These are phyloP conservation scores for Tilletia walkeri DNA, from an alignment of 1,284 basidiomycete species.

Conservation along the genomic window DNA sequence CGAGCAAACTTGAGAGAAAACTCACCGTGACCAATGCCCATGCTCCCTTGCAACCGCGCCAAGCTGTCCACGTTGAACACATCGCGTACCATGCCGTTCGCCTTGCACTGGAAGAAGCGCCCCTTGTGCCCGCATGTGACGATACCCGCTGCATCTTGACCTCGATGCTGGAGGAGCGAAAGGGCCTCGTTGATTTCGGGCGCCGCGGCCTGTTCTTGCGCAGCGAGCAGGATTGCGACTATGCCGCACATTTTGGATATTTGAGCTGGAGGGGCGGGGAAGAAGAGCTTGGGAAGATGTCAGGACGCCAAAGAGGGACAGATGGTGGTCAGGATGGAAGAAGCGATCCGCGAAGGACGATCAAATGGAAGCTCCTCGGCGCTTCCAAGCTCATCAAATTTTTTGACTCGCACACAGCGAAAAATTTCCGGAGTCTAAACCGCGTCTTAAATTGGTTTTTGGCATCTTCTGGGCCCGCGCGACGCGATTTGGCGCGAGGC, in stretches of 20 bases:
- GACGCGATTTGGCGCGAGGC: too few species aligned
- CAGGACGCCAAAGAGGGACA: too few species aligned
- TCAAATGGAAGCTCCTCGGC: too few species aligned
- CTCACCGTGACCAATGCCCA: slow-evolving; percentile 97
- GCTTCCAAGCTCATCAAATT: too few species aligned
- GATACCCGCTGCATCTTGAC: slow-evolving; percentile 97
- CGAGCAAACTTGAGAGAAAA: slow-evolving; percentile 55
- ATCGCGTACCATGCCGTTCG: slow-evolving; percentile 99
- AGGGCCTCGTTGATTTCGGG: slow-evolving; percentile 56
- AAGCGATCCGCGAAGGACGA: too few species aligned
- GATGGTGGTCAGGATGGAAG: too few species aligned
- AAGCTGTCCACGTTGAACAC: slow-evolving; percentile 84
- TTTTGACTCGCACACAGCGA: too few species aligned
- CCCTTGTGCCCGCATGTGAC: slow-evolving; percentile 94
- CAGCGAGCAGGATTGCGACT: slow-evolving; percentile 49
- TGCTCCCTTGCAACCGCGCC: slow-evolving; percentile 77
- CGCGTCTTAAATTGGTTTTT: too few species aligned
- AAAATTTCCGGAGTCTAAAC: too few species aligned
- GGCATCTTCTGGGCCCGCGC: too few species aligned
- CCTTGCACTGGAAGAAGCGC: slow-evolving; percentile 95
- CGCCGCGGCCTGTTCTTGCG: slow-evolving; percentile 36
- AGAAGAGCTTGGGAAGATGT: too few species aligned
- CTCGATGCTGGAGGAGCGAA: slow-evolving; percentile 58
- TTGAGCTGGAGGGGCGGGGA: too few species aligned
- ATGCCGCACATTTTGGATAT: slow-evolving; percentile 50